Evolutionary conservation across 75 land plant genomes (phyloP), one percentile per base, ranked within the genome.

Genomic region (Larix kaempferi): DNA sequence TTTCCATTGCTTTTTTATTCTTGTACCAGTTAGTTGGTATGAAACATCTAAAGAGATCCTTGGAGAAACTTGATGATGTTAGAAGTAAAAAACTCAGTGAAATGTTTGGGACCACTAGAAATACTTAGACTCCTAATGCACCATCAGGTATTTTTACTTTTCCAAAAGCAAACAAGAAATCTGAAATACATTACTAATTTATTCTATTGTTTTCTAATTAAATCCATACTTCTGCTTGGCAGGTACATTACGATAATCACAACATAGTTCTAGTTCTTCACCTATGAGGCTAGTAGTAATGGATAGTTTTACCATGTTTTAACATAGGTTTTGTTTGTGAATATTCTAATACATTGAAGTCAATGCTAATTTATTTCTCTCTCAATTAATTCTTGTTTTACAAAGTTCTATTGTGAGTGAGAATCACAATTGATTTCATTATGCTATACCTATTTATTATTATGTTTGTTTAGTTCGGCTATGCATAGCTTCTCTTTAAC

Each of bases 11-110:
- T 39, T 77, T 29, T 16, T 41, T 73, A 11, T 37, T 74, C 59
- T 8, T 52, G 49, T n/a, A 78, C 37, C 66, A 84, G 86, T 61
- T 85, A 57, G 86, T 86, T 23, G 88, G 86, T 25, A 86, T 86
- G 86, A 79, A 80, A 57, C 79, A 76, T 10, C 82, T 86, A 41
- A 86, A 86, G 56, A 79, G 80, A 63, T 80, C 88, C 56, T 77
- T 86, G 74, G 88, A 86, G 61, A 86, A 86, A 76, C 80, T 86
- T 62, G 88, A 86, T 80, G 88, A 86, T 61, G 86, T 86, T 17
- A 80, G 88, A 71, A 84, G 76, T 69, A 86, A 86, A 56, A 86
- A 84, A 59, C 87, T 86, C 10, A 84, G 65, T 79, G 88, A 86
- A 62, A 67, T 86, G 82, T 80, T 84, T 77, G 88, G 82, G 63